Evolutionary conservation across 768 basidiomycete species (phyloP), one percentile per base, ranked within the genome.

Genomic region (Hypholoma sublateritium): DNA sequence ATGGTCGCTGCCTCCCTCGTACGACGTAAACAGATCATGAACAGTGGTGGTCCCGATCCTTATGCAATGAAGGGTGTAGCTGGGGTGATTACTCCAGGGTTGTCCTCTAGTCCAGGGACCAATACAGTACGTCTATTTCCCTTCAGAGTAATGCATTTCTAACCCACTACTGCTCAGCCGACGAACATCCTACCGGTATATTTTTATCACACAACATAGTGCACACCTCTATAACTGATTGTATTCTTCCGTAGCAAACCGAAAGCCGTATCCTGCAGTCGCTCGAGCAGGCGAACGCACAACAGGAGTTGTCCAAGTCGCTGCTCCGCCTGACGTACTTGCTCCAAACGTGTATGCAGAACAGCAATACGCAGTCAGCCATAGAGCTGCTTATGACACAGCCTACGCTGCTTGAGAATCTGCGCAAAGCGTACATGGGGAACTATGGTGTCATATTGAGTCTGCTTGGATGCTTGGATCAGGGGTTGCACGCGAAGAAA

Each of bases 1-100:
- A 98, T 98, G 97, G 83, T 88, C n/a, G 92, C 94, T 6, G 95
- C 96, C 0, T 85, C 87, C 55, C 78, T 99, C 35, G 80, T 98
- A 1, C 79, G 96, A 42, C 78, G 96, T 47, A 91, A 88, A 65
- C 89, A 93, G 67, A 72, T 88, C 11, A 75, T 89, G 24, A 63
- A 79, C 14, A 73, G 77, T 25, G 92, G 91, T 1, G 70, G 87
- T 46, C 79, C 81, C 3, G 96, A 98, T 67, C 93, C 95, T 0
- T 97, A 93, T 68, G 78, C 80, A 4, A 50, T 70, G 35, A 84
- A 75, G 66, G 8, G 62, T 19, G 50, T 59, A 4, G 59, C 57
- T 34, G 66, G 64, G 21, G 47, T 62, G 13, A 62, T 64, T 12
- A 22, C 19, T 16, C 59, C 62, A 7, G 51, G 49, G 44, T 6